Conservation (phyloP, 257 asterid genomes). For the Solanum piurae region DNA sequence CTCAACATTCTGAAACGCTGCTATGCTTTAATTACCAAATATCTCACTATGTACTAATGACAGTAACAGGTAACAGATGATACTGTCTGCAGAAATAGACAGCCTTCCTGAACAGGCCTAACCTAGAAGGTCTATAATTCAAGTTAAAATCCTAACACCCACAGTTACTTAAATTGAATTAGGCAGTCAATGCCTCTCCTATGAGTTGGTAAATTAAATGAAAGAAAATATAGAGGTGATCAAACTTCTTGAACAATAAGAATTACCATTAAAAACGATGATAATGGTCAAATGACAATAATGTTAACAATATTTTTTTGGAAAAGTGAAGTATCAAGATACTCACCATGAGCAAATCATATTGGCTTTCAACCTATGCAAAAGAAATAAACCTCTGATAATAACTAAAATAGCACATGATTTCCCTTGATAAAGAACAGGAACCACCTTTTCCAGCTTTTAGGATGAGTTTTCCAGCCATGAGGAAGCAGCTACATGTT, state of each 20-base stretch:
- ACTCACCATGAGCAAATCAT: neutral
- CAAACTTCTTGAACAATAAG: neutral
- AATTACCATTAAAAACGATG: neutral
- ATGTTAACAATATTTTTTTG: neutral
- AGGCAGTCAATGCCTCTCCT: neutral
- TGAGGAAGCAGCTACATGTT: neutral
- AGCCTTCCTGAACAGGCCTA: neutral
- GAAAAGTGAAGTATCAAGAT: neutral
- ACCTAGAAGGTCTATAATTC: neutral
- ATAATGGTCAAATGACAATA: neutral
- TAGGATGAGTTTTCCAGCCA: neutral
- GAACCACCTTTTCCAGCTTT: neutral
- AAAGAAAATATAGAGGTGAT: neutral
- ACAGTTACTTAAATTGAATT: neutral
- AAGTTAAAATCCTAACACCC: neutral
- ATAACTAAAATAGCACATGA: neutral
- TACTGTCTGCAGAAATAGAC: neutral
- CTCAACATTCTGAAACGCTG: neutral
- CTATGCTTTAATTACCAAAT: neutral
- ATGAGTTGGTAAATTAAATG: neutral
- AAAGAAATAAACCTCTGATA: neutral
- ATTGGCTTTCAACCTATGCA: neutral
- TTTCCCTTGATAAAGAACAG: neutral
- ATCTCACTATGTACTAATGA: neutral
- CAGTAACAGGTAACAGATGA: neutral